These are phyloP conservation scores for Macadamia tetraphylla DNA, from an alignment of 164 flowering plant species.

Conservation along the genomic window DNA sequence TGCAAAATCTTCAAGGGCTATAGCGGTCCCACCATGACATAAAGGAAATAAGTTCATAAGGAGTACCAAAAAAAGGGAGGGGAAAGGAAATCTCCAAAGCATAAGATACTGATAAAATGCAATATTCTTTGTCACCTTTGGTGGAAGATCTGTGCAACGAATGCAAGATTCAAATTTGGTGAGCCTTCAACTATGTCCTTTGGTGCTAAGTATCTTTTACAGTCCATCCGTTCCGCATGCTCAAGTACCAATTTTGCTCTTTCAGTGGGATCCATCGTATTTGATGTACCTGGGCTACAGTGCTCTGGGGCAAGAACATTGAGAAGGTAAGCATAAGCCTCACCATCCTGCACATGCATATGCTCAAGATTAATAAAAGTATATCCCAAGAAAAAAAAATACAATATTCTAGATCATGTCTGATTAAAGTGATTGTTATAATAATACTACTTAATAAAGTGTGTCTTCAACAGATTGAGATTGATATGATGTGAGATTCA, in stretches of 20 bases:
- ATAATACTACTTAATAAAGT: too few species aligned
- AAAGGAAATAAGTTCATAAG: too few species aligned
- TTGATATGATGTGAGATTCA: too few species aligned
- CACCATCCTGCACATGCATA: conserved; percentile 58
- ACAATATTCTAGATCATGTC: neutral
- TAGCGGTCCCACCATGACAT: too few species aligned
- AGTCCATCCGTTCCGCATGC: conserved; percentile 85
- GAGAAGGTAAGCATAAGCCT: conserved; percentile 88
- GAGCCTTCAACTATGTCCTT: conserved; percentile 88
- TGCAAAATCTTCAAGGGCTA: too few species aligned
- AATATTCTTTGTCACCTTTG: conserved; percentile 44
- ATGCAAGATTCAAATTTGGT: conserved; percentile 83
- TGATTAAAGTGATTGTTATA: too few species aligned
- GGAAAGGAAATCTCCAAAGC: too few species aligned
- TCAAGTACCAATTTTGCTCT: conserved; percentile 77
- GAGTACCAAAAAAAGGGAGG: too few species aligned
- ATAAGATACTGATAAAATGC: neutral
- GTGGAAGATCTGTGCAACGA: conserved; percentile 90
- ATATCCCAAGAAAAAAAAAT: neutral
- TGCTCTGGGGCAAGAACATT: conserved; percentile 95
- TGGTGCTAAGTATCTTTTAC: conserved; percentile 74
- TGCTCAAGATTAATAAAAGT: conserved; percentile 5
- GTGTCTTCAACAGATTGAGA: too few species aligned
- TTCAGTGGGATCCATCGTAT: conserved; percentile 61
- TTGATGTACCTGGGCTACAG: conserved; percentile 56